Evolutionary conservation across 78 protist genomes (phyloP), one percentile per base, ranked within the genome.

Genomic region (Blattamonas nauphoetae): DNA sequence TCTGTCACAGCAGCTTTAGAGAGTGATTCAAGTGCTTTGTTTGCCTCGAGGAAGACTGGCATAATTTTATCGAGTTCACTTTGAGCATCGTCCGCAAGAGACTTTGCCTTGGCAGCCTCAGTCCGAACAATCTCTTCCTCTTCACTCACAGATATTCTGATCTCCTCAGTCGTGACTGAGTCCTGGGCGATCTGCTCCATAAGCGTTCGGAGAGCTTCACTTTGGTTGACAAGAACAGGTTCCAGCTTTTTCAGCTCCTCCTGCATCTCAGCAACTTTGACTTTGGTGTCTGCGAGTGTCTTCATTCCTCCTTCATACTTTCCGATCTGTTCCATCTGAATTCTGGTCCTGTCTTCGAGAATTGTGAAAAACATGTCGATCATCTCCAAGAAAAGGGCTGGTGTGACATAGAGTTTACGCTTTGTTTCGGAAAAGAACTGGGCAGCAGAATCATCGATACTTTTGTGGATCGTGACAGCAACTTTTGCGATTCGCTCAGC

Each of bases 351-450:
- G 78, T 86, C 90, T n/a, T 63, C 86, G 11, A 90, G 86, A 87
- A 89, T 6, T 2, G 2, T 0, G 83, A 36, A 0, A 88, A 88
- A 92, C 81, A 86, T 38, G 29, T 71, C 5, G 38, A 94, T 81
- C 78, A 92, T 90, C 85, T 92, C 92, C 35, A 92, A 91, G 89
- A 91, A 94, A 44, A 85, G 80, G 63, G 92, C 89, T 21, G 96
- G 94, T 45, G 94, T 90, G 11, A 85, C 81, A 87, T 92, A 91
- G 87, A 84, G 83, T 29, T 84, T 42, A 21, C 96, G 86, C 1
- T 92, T 3, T 11, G 55, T 45, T 45, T 89, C 81, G 21, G 1
- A 1, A 6, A 34, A 41, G 42, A 34, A 89, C 45, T 0, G 5
- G 4, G 4, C 86, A 0, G 41, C 2, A 41, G 41, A 33, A 4